Evolutionary conservation across 129 eudicot species (phyloP).

Genomic region (Lonicera japonica): DNA sequence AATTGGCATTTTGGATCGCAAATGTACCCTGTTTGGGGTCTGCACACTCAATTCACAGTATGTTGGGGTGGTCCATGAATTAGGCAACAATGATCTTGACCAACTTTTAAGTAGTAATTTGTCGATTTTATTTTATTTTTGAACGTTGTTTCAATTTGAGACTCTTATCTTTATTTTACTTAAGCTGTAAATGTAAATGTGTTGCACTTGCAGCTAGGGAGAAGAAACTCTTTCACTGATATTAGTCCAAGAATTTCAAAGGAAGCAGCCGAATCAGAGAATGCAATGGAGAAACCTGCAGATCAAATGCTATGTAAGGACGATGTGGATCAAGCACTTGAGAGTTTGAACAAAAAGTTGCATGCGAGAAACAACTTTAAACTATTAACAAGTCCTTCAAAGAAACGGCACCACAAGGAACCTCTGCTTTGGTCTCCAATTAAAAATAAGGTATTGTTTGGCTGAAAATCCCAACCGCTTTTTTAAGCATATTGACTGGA

Average conservation of each 20-base stretch:
- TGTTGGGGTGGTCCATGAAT: too few species aligned
- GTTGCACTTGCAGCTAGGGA: constrained; percentile 33
- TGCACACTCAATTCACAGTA: too few species aligned
- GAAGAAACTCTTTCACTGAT: constrained; percentile 13
- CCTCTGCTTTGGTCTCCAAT: constrained; percentile 21
- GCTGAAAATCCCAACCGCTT: neutral
- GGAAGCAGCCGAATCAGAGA: constrained; percentile 29
- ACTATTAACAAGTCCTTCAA: constrained; percentile 15
- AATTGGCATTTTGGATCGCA: too few species aligned
- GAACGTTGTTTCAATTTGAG: neutral
- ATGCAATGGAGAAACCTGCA: constrained; percentile 15
- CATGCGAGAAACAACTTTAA: constrained; percentile 27
- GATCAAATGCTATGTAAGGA: constrained; percentile 26
- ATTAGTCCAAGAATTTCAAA: constrained; percentile 25
- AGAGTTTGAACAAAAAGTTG: constrained; percentile 4
- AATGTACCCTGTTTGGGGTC: too few species aligned
- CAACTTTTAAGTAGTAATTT: too few species aligned
- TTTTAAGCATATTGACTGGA: neutral
- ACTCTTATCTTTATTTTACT: neutral
- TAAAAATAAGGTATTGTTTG: constrained; percentile 41
- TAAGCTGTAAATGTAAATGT: neutral
- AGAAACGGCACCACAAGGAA: constrained; percentile 23
- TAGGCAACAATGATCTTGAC: too few species aligned
- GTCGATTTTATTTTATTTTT: neutral
- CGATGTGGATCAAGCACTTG: constrained; percentile 14